phyloP scores from a whole-genome alignment of 179 eudicot genomes.

The Carnegiea gigantea region DNA sequence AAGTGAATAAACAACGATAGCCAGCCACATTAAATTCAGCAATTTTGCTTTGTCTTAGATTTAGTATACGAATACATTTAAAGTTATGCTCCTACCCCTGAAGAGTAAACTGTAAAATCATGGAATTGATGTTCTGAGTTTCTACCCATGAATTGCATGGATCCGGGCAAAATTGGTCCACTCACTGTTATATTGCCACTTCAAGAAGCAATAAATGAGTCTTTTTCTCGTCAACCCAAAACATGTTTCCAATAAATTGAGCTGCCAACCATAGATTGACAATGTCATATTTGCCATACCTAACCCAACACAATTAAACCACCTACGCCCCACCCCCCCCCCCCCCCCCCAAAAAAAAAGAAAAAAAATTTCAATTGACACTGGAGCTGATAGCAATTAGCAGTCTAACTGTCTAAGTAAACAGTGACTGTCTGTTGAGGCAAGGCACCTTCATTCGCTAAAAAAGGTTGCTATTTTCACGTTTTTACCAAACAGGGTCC shows the following conservation, averaged over 20 bases:
- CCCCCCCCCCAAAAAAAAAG: too few species aligned
- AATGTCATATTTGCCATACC: not conserved
- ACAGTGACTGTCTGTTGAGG: not conserved
- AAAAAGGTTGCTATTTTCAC: not conserved
- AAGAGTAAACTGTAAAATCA: not conserved
- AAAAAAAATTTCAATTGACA: not conserved
- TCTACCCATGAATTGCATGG: not conserved
- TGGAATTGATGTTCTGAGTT: not conserved
- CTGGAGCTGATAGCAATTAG: not conserved
- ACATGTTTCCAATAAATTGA: not conserved
- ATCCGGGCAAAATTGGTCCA: not conserved
- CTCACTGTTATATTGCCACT: not conserved
- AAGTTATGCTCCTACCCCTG: not conserved
- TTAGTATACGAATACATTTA: not conserved
- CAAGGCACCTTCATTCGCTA: not conserved
- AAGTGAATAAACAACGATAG: not conserved
- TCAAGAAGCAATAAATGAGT: constrained; percentile 9
- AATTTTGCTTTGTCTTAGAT: not conserved
- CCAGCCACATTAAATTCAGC: not conserved
- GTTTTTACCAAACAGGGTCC: not conserved
- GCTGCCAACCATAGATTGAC: not conserved
- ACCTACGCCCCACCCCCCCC: not conserved
- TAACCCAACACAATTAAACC: not conserved
- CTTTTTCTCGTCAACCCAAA: not conserved
- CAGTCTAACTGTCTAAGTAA: not conserved